A percentile compares a stretch with the other conserved stretches of the same genome.
Conservation (phyloP, 768 basidiomycete genomes). For the Xanthoconium purpureum region DNA sequence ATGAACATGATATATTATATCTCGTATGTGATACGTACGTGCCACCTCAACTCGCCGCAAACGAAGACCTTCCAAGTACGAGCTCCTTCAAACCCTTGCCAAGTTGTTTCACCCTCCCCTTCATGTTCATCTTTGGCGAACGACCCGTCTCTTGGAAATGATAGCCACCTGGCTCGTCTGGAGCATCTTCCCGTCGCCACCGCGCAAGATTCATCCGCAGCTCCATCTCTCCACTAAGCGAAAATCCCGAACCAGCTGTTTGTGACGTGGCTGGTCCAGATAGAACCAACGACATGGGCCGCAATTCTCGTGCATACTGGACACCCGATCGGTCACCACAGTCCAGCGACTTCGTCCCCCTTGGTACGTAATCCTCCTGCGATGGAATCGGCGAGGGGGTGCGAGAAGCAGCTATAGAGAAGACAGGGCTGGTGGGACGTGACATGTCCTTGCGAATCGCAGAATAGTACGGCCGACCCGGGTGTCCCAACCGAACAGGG, state of each 20-base stretch:
- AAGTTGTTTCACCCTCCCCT: slow-evolving; percentile 27
- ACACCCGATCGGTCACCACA: slow-evolving; percentile 21
- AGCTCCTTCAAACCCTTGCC: slow-evolving; percentile 33
- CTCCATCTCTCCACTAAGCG: slow-evolving; percentile 60
- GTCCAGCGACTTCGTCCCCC: slow-evolving; percentile 35
- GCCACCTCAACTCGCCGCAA: not conserved
- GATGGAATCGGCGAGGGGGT: slow-evolving; percentile 28
- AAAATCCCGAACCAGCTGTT: slow-evolving; percentile 39
- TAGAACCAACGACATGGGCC: slow-evolving; percentile 30
- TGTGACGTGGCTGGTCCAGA: slow-evolving; percentile 20
- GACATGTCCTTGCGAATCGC: slow-evolving; percentile 51
- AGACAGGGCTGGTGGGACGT: slow-evolving; percentile 36
- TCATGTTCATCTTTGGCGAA: slow-evolving; percentile 22
- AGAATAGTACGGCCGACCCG: slow-evolving; percentile 52
- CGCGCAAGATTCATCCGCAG: slow-evolving; percentile 52
- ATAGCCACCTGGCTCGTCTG: slow-evolving; percentile 30
- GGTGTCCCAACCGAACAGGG: slow-evolving; percentile 45
- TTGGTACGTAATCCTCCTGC: slow-evolving; percentile 20
- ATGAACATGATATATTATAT: not conserved
- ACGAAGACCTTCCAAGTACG: slow-evolving; percentile 26
- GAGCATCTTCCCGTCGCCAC: slow-evolving; percentile 31
- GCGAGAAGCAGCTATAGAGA: slow-evolving; percentile 24
- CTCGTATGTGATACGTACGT: not conserved
- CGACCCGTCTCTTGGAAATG: slow-evolving; percentile 28
- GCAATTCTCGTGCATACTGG: slow-evolving; percentile 18